These are phyloP conservation scores for Barbarea vulgaris DNA, from an alignment of 345 rosid genomes.

Conservation along the genomic window DNA sequence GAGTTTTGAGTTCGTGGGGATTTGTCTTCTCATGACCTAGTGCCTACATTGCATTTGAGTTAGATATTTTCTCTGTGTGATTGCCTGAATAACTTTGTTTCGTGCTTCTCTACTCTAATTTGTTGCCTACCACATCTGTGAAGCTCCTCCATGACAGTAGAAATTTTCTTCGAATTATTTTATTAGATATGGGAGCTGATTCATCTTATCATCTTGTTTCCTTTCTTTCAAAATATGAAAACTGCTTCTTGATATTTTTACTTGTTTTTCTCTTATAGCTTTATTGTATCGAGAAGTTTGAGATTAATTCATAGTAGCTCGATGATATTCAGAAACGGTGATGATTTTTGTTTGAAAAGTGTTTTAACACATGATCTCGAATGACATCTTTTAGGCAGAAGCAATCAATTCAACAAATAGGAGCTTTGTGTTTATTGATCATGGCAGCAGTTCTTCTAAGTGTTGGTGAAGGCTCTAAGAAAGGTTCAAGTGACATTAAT, in stretches of 20 bases:
- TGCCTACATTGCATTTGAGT: not conserved
- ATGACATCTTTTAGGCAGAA: constrained; percentile 65
- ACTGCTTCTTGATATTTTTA: not conserved
- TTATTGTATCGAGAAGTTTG: not conserved
- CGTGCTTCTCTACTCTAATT: not conserved
- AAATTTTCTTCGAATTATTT: not conserved
- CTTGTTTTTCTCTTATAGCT: not conserved
- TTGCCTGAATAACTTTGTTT: not conserved
- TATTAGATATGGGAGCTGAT: not conserved
- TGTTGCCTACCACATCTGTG: not conserved
- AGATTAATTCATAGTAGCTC: not conserved
- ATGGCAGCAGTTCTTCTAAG: constrained; percentile 93
- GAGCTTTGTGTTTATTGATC: constrained; percentile 81
- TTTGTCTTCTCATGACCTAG: not conserved
- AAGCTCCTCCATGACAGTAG: not conserved
- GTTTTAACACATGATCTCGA: constrained; percentile 10
- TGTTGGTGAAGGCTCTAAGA: constrained; percentile 92
- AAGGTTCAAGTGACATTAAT: constrained; percentile 51
- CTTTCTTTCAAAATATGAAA: not conserved
- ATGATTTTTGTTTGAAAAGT: constrained; percentile 4
- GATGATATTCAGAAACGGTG: not conserved
- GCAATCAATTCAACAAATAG: constrained; percentile 88
- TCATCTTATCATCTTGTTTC: not conserved
- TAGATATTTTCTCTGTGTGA: not conserved
- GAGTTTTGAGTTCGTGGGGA: not conserved